These are phyloP conservation scores for Beauveria bassiana DNA, from an alignment of 2,329 filamentous ascomycete genomes.

Conservation along the genomic window DNA sequence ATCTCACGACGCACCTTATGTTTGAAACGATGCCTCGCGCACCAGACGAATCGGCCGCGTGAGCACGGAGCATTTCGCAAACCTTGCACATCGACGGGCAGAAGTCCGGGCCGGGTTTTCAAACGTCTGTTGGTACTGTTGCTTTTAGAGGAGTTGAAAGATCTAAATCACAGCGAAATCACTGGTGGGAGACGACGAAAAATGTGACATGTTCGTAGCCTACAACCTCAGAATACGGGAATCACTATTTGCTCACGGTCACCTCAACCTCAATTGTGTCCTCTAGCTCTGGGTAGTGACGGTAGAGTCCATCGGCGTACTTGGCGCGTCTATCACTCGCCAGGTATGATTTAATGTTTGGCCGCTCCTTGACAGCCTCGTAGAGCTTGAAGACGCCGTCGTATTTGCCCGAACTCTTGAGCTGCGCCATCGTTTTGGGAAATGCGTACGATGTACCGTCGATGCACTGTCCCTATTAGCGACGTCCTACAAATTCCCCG, in stretches of 20 bases:
- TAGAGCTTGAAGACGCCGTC: constrained; percentile 56
- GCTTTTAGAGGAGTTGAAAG: no score
- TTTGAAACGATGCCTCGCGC: no score
- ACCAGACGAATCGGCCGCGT: no score
- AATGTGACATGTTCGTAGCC: not conserved
- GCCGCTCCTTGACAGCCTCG: constrained; percentile 52
- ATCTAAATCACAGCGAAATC: no score
- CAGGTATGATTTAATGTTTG: constrained; percentile 61
- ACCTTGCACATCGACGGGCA: no score
- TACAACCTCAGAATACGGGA: not conserved
- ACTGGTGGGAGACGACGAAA: not conserved
- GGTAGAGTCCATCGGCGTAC: constrained; percentile 60
- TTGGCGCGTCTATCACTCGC: constrained; percentile 53
- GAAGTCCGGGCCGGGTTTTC: no score
- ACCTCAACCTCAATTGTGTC: constrained; percentile 18
- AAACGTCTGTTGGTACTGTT: no score
- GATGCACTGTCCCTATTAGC: constrained; percentile 31
- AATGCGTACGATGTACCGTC: constrained; percentile 60
- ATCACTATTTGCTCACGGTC: not conserved
- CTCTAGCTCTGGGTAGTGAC: constrained; percentile 68
- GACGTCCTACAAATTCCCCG: no score
- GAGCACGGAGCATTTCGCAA: no score
- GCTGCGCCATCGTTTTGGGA: constrained; percentile 53
- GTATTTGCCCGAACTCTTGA: constrained; percentile 50
- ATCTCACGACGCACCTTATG: no score